Evolutionary conservation across 176 grass and related monocot species (phyloP), one percentile per base, ranked within the genome.

Genomic region (Calamus simplicifolius): DNA sequence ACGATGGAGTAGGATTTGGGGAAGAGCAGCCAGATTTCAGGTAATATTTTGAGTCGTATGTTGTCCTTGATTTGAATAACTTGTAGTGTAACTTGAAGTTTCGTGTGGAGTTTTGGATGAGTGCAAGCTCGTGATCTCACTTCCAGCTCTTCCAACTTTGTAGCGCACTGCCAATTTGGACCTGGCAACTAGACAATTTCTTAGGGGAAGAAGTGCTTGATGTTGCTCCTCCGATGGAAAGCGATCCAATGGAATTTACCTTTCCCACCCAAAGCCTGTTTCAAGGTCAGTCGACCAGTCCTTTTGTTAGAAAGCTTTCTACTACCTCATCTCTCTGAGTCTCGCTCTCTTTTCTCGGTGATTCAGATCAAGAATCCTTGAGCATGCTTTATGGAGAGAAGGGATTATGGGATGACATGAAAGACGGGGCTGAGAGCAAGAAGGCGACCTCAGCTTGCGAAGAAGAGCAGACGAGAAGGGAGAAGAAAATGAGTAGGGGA

Each of bases 391-490:
- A 61, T 6, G 83, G 77, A 17, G 51, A 66, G 16, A 64, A 74
- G 16, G 66, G 51, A n/a, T 80, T 66, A 16, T 86, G 74, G 83
- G 83, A 86, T 25, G 75, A 66, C 0, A 84, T 71, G 38, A 71
- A 79, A 3, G 59, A 56, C 13, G 27, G 16, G 28, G 18, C 10
- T 17, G 69, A 56, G 74, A 25, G 38, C 6, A 19, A 29, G 25
- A 21, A 52, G 18, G 67, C 69, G 23, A 7, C 15, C 48, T 77
- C 61, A 18, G 14, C 14, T 51, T 77, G 68, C 15, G 6, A 52
- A 3, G 73, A 57, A 3, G 73, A 57, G 1, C 49, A 77, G 54
- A 48, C 61, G 15, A 55, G 48, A 13, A 49, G 54, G 23, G 43
- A 50, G 28, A 67, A 58, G n/a, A 19, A 56, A 12, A 65, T 53